Percentiles rank a stretch among this genome's conserved stretches.
Evolutionary conservation across 2,329 filamentous ascomycete genomes (phyloP).

Genomic region (Pseudocercospora macadamiae): DNA sequence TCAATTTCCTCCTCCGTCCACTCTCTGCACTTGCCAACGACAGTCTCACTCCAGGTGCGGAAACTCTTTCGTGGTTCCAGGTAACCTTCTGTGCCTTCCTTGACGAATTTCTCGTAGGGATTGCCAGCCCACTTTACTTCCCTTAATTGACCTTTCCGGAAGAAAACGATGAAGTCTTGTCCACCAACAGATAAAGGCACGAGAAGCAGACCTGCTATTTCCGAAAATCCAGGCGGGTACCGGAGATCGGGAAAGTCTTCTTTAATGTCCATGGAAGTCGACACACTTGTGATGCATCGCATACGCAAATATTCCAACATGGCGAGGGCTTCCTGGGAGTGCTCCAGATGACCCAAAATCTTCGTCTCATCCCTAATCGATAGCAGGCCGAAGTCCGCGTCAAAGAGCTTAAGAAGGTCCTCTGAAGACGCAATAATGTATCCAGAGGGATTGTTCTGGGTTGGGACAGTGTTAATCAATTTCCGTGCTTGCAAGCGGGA

Average conservation of each 20-base stretch:
- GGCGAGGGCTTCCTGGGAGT: conserved; percentile 80
- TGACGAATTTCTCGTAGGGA: conserved; percentile 77
- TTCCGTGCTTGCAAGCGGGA: conserved; percentile 83
- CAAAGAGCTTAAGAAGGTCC: conserved; percentile 79
- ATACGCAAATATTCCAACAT: conserved; percentile 84
- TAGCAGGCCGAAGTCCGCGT: conserved; percentile 82
- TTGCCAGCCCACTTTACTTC: conserved; percentile 87
- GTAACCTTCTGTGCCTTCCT: conserved; percentile 71
- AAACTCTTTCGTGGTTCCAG: conserved; percentile 81
- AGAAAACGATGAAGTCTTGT: conserved; percentile 86
- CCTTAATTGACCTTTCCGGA: conserved; percentile 73
- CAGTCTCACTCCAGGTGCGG: conserved; percentile 77
- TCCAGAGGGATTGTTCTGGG: conserved; percentile 78
- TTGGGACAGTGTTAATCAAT: conserved; percentile 82
- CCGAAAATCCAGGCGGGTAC: conserved; percentile 77
- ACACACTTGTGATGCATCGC: conserved; percentile 72
- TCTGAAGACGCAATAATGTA: conserved; percentile 91
- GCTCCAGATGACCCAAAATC: conserved; percentile 72
- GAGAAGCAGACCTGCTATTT: conserved; percentile 77
- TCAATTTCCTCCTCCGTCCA: conserved; percentile 90
- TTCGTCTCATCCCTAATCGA: conserved; percentile 90
- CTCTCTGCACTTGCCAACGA: conserved; percentile 79
- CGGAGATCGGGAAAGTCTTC: conserved; percentile 79
- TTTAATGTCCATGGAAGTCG: conserved; percentile 74
- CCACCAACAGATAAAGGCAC: conserved; percentile 78